Evolutionary conservation across 2,329 filamentous ascomycete genomes (phyloP).

Genomic region (Zymoseptoria passerinii): DNA sequence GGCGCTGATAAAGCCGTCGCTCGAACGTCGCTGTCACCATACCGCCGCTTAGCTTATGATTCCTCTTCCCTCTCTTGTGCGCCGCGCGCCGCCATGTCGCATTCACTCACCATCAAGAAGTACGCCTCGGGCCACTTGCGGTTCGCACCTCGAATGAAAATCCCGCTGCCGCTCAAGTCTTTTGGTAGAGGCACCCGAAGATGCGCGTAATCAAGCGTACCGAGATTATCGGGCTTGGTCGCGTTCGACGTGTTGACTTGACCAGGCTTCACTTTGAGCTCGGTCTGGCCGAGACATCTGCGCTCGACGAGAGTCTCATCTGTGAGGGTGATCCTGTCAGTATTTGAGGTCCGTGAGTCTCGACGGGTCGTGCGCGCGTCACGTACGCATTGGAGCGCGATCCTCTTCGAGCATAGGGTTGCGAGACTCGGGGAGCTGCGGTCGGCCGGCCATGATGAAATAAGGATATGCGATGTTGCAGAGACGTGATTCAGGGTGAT

Average conservation of each 20-base stretch:
- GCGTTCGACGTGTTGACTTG: constrained; percentile 63
- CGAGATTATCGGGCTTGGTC: constrained; percentile 63
- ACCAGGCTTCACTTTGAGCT: constrained; percentile 73
- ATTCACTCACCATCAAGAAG: constrained; percentile 64
- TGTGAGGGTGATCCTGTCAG: constrained; percentile 17
- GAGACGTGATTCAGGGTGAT: background rate
- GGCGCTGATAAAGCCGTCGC: constrained; percentile 74
- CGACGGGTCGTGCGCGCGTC: constrained; percentile 5
- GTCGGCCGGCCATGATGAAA: constrained; percentile 15
- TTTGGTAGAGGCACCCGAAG: constrained; percentile 86
- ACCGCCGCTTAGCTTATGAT: constrained; percentile 5
- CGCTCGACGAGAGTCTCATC: constrained; percentile 60
- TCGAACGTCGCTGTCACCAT: constrained; percentile 58
- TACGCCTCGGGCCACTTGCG: constrained; percentile 71
- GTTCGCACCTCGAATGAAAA: constrained; percentile 67
- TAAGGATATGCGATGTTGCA: background rate
- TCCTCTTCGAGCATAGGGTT: constrained; percentile 59
- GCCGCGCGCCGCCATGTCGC: constrained; percentile 4
- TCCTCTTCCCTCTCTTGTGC: background rate
- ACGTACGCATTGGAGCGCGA: constrained; percentile 56
- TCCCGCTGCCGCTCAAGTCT: constrained; percentile 77
- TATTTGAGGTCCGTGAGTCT: background rate
- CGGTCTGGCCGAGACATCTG: constrained; percentile 85
- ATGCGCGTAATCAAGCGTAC: constrained; percentile 92
- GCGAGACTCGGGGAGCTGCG: constrained; percentile 49